A percentile compares a stretch with the other conserved stretches of the same genome.
These are phyloP conservation scores for Pelagophyceae sp. DNA, from an alignment of 352 stramenopile genomes.

Conservation along the genomic window DNA sequence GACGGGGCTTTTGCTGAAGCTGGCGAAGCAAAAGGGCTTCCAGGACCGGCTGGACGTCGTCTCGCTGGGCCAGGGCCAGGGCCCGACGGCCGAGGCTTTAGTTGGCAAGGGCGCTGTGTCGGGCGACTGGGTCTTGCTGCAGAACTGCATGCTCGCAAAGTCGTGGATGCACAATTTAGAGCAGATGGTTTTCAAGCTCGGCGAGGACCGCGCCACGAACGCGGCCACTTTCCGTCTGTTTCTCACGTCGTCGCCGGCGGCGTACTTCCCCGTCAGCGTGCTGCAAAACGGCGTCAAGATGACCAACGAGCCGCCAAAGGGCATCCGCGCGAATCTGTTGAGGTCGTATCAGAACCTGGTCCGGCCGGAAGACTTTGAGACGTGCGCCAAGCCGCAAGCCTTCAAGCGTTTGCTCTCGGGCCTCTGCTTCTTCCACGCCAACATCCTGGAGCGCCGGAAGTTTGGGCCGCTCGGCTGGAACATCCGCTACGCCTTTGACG, in stretches of 20 bases:
- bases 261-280: conserved; percentile 87
- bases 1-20: conserved; percentile 64
- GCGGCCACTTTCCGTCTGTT: conserved; percentile 81
- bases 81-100: conserved; percentile 74
- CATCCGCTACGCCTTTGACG: conserved; percentile 90
- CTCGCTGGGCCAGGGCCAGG: conserved; percentile 82
- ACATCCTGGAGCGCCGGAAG: conserved; percentile 78
- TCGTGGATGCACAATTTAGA: conserved; percentile 81
- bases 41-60: conserved; percentile 70
- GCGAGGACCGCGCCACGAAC: conserved; percentile 33
- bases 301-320: conserved; percentile 84
- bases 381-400: conserved; percentile 31
- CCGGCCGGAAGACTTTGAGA: conserved; percentile 50
- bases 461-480: conserved; percentile 88
- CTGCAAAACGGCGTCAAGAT: conserved; percentile 89
- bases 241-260: conserved; percentile 79
- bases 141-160: conserved; percentile 19
- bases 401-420: conserved; percentile 77
- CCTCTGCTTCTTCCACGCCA: conserved; percentile 83
- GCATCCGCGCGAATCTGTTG: conserved; percentile 71
- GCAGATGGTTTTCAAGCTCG: conserved; percentile 55
- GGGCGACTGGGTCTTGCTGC: conserved; percentile 85
- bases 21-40: conserved; percentile 49
- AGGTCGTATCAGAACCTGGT: conserved; percentile 74
- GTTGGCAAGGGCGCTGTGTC: conserved; percentile 66